Conservation (phyloP, 1,284 basidiomycete genomes). For the Rhodotorula sp. region DNA sequence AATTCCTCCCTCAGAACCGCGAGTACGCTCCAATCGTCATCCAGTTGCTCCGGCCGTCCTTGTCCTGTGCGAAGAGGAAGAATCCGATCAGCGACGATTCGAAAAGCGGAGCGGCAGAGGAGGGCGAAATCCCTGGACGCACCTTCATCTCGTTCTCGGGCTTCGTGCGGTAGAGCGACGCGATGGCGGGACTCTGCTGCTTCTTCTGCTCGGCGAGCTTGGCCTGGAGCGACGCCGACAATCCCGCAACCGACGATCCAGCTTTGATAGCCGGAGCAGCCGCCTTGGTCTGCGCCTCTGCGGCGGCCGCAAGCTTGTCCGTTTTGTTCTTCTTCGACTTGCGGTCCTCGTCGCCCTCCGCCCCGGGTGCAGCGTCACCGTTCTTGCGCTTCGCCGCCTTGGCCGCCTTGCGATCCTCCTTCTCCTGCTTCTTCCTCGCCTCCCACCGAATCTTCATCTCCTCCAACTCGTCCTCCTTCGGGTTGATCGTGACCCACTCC, state of each 20-base stretch:
- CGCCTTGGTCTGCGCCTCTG: not conserved
- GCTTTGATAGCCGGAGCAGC: constrained; percentile 31
- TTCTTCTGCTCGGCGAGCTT: constrained; percentile 39
- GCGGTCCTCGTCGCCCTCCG: not conserved
- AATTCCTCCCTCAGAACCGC: constrained; percentile 7
- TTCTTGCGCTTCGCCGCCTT: constrained; percentile 32
- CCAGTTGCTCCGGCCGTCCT: constrained; percentile 37
- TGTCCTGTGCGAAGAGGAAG: constrained; percentile 21
- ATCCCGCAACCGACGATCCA: constrained; percentile 24
- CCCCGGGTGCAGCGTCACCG: not conserved
- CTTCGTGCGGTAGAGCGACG: constrained; percentile 32
- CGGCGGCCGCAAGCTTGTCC: not conserved
- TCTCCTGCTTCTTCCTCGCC: constrained; percentile 28
- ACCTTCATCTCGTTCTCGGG: constrained; percentile 31
- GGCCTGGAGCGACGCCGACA: constrained; percentile 37
- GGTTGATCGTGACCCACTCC: constrained; percentile 37
- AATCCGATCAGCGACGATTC: not conserved
- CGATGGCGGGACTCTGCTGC: constrained; percentile 33
- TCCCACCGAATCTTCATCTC: constrained; percentile 19
- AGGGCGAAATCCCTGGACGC: not conserved
- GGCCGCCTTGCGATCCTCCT: constrained; percentile 37
- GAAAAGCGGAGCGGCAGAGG: not conserved
- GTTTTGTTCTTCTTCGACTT: constrained; percentile 24
- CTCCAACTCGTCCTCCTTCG: constrained; percentile 38
- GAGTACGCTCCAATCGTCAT: constrained; percentile 39